Base-by-base conservation (phyloP, 345 rosid species). In the Noccaea bulbosa region DNA sequence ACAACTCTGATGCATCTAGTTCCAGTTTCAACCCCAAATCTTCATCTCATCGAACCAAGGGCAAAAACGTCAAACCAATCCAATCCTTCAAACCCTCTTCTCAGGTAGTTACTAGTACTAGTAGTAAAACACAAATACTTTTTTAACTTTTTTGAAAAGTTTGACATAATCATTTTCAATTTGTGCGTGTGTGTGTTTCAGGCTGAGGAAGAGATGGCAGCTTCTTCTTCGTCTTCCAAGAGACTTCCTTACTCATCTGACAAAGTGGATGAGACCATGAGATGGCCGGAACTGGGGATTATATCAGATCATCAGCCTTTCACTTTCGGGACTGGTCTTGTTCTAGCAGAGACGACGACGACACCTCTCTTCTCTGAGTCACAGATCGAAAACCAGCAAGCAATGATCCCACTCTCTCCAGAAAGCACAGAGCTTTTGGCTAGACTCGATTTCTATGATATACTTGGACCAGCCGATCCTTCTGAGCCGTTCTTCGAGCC, bases 381-480 rank as follows among this genome's bases (percentile, higher is more conserved):
- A 7, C 67, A 49, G 9, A 69, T 71, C 35, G 64, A 70, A 37
- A 78, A 79, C 46, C 71, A 80, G 12, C 88, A 82, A 52, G 49
- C 78, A 2, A 80, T 62, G 14, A 54, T 78, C 39, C 40, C 81
- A 11, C 83, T 88, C 65, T 80, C 81, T 2, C 79, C 86, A 0
- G 95, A 77, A 7, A 84, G 88, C 76, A 83, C 83, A 16, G 88
- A 85, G 33, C 79, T 85, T 52, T 51, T 90, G 80, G 78, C 84
- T 27, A 81, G 79, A 65, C 72, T 86, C 0, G 92, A 83, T 7
- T 81, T 83, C 70, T 77, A 81, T 20, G 77, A 77, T 46, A 74
- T 81, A 35, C 83, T 88, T 51, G 93, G 85, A 60, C 64, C 85
- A 3, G 37, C 54, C 12, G 85, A 82, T 64, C 70, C 78, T 38